Evolutionary conservation across 1,139 yeast species (phyloP), one percentile per base, ranked within the genome.

Genomic region (Petasospora fabianii): DNA sequence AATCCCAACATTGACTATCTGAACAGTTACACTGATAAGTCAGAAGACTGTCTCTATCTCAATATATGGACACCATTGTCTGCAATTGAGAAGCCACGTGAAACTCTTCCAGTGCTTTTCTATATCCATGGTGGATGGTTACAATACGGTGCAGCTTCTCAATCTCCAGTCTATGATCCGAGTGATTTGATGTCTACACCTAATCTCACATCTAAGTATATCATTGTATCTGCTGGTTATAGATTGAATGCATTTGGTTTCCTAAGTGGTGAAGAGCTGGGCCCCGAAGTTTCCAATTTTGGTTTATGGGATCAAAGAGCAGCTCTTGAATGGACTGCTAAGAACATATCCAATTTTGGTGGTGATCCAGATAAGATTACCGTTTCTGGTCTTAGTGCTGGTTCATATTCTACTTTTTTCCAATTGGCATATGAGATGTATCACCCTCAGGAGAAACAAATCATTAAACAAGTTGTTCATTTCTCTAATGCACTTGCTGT

Each of bases 121-220:
- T 67, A 60, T 43, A 60, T 66, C 34, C 72, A 67, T 47, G 72
- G 71, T 21, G 71, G 71, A 5, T 65, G 64, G 59, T 50, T 67
- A 19, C 72, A 66, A 43, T 61, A 60, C 29, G 66, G 68, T 8
- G 49, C 54, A 14, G 66, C 71, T 3, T 30, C 41, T 8, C 36
- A 34, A 10, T 35, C 40, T 3, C 22, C 43, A 6, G 13, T 24
- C 3, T 35, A 31, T 26, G 40, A 37, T n/a, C 39, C 43, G 17
- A 35, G 36, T 17, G 42, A 43, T 16, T 21, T 41, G 11, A 53
- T 60, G 27, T 40, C 47, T 1, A 6, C 17, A 14, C 32, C 24
- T 1, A 41, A 41, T 5, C 30, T 43, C n/a, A 34, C 34, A 6
- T 48, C 55, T 15, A 58, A 60, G 37, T 65, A 54, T 38, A 63